Conservation (phyloP, 306 rosid species). For the Trifolium fragiferum region DNA sequence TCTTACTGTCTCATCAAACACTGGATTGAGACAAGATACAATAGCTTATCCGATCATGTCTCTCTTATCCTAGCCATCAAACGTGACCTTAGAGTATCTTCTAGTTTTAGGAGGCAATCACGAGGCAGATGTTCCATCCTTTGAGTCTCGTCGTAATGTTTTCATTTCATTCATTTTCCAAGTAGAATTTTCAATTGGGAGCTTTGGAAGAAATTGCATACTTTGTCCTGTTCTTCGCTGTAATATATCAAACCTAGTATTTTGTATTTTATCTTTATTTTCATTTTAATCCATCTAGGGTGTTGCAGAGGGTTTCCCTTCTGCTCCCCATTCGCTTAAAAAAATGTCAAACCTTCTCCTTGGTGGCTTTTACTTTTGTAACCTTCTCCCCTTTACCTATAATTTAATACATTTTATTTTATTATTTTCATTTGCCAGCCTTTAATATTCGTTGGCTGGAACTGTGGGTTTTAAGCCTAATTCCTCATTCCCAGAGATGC, state of each 20-base stretch:
- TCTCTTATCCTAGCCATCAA: too few relatives aligned
- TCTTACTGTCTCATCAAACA: too few relatives aligned
- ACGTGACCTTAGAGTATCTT: background rate
- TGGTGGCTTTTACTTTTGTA: conserved; percentile 11
- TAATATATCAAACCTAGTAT: conserved; percentile 4
- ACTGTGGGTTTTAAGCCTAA: conserved; percentile 29
- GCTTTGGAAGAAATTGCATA: conserved; percentile 18
- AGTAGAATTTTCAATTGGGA: conserved; percentile 20
- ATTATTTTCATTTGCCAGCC: conserved; percentile 27
- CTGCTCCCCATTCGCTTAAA: too few relatives aligned
- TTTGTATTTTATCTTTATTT: too few relatives aligned
- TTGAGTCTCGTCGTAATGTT: conserved; percentile 1
- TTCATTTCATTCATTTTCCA: conserved; percentile 31
- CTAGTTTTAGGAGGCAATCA: conserved; percentile 20
- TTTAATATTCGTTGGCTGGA: conserved; percentile 31
- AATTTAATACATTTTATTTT: conserved; percentile 5
- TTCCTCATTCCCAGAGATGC: conserved; percentile 22
- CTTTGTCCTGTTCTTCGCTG: conserved; percentile 19
- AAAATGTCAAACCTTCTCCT: conserved; percentile 14
- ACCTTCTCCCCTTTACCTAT: conserved; percentile 13
- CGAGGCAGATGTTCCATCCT: conserved; percentile 9
- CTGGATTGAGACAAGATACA: too few relatives aligned
- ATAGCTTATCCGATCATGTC: too few relatives aligned
- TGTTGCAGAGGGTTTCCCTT: too few relatives aligned
- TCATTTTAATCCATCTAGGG: too few relatives aligned